phyloP scores from a whole-genome alignment of 306 rosid genomes.

The Crataegus laevigata region DNA sequence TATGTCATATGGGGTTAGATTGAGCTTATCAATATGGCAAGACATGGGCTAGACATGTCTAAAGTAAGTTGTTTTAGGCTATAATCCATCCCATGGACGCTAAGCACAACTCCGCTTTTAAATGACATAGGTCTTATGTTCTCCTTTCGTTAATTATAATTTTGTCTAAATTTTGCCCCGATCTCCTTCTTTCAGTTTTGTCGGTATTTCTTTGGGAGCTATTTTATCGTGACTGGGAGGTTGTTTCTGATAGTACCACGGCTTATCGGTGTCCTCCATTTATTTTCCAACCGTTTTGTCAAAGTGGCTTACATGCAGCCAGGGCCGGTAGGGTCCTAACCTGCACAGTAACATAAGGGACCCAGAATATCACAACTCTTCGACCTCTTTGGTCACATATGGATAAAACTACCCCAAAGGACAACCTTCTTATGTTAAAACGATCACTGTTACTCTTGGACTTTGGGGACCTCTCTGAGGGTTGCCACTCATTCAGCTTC shows the following conservation, averaged over 20 bases:
- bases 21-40: not conserved
- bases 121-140: not conserved
- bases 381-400: not conserved
- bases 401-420: not conserved
- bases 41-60: not conserved
- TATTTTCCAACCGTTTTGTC: not conserved
- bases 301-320: conserved; percentile 23
- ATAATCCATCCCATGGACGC: not conserved
- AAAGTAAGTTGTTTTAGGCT: not conserved
- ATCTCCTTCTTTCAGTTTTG: not conserved
- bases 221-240: not conserved
- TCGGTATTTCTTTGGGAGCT: no score
- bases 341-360: not conserved
- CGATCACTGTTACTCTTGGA: not conserved
- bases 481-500: not conserved
- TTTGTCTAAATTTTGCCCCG: not conserved
- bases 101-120: not conserved
- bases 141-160: no score
- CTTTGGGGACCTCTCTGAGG: not conserved
- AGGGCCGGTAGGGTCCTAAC: not conserved
- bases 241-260: not conserved
- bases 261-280: conserved; percentile 4
- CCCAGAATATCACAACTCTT: not conserved
- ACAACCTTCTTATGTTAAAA: not conserved
- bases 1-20: not conserved